A percentile compares a stretch with the other conserved stretches of the same genome.
Conservation (phyloP, 441 rosid species). For the Adansonia rubrostipa region DNA sequence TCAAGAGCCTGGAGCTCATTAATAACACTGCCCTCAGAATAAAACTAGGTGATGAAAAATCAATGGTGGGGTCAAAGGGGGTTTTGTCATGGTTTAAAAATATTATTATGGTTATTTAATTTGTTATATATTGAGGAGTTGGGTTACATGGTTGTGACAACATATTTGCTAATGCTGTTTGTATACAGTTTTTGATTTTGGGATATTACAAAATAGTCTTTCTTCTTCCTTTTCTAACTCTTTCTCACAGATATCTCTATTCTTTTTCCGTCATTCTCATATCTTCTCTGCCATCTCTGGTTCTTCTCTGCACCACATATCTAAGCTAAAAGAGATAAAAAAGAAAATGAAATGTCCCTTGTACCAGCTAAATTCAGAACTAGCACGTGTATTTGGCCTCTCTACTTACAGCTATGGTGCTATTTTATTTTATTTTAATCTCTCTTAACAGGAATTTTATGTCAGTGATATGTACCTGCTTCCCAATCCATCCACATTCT, state of each 20-base stretch:
- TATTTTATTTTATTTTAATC: neutral
- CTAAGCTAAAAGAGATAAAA: neutral
- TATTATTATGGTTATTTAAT: neutral
- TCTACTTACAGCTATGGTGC: neutral
- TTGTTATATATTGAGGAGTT: neutral
- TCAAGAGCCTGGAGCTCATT: neutral
- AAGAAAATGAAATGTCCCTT: neutral
- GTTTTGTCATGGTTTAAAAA: neutral
- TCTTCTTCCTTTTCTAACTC: neutral
- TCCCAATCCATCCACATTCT: neutral
- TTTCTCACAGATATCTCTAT: neutral
- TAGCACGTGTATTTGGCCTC: neutral
- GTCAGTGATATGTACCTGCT: neutral
- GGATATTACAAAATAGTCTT: neutral
- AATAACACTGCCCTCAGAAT: neutral
- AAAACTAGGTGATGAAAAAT: neutral
- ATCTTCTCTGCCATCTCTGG: neutral
- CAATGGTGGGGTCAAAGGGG: neutral
- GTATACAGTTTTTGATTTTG: neutral
- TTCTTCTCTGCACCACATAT: neutral
- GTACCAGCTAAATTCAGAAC: neutral
- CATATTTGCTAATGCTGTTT: neutral
- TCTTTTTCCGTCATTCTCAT: neutral
- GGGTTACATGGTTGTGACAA: neutral
- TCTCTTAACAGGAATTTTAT: neutral